Evolutionary conservation across 805 yeast genomes (phyloP).

Genomic region (Brettanomyces sp.): DNA sequence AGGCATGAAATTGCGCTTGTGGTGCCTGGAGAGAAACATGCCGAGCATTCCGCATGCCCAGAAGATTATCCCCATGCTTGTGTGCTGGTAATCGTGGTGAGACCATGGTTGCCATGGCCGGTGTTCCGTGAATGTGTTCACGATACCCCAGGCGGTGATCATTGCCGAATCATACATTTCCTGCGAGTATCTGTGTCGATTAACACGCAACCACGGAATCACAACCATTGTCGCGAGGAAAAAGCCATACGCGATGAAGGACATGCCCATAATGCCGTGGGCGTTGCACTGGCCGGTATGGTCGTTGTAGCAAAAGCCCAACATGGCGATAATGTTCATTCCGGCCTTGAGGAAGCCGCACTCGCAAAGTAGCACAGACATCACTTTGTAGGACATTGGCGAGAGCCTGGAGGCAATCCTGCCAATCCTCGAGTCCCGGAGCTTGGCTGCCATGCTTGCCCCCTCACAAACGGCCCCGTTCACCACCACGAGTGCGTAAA

Average conservation of each 20-base stretch:
- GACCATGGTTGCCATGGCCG: slow-evolving; percentile 86
- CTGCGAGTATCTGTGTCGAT: slow-evolving; percentile 49
- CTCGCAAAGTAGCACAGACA: slow-evolving; percentile 38
- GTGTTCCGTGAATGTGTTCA: slow-evolving; percentile 94
- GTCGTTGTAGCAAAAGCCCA: slow-evolving; percentile 77
- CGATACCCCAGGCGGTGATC: slow-evolving; percentile 85
- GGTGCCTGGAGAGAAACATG: slow-evolving; percentile 59
- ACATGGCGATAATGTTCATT: slow-evolving; percentile 72
- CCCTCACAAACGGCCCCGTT: slow-evolving; percentile 50
- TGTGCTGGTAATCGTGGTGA: slow-evolving; percentile 91
- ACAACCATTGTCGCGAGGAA: slow-evolving; percentile 56
- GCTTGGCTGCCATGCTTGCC: slow-evolving; percentile 27
- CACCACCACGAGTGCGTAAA: slow-evolving; percentile 39
- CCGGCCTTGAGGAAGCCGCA: slow-evolving; percentile 75
- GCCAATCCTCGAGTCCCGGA: slow-evolving; percentile 26
- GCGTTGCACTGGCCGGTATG: slow-evolving; percentile 95
- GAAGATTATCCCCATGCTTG: slow-evolving; percentile 95
- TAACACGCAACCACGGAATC: slow-evolving; percentile 64
- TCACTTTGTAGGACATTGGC: slow-evolving; percentile 29
- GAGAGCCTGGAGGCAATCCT: slow-evolving; percentile 30
- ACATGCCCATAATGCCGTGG: slow-evolving; percentile 93
- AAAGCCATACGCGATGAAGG: slow-evolving; percentile 75
- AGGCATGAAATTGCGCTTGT: slow-evolving; percentile 68
- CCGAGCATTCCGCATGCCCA: slow-evolving; percentile 92
- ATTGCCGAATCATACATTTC: slow-evolving; percentile 77